Evolutionary conservation across 176 grass and related monocot genomes (phyloP).

Genomic region (Carex scoparia): DNA sequence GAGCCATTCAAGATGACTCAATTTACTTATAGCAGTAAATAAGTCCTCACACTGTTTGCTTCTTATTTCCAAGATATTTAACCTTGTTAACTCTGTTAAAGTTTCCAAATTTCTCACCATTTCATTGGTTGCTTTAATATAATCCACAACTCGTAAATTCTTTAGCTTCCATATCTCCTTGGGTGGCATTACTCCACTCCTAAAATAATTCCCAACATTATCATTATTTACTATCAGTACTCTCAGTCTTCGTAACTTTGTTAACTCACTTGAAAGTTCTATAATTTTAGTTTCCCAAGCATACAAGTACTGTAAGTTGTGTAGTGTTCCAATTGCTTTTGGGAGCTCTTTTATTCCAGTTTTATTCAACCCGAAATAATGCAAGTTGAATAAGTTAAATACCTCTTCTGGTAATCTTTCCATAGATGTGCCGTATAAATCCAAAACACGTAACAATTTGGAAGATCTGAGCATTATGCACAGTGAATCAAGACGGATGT

Average conservation of each 20-base stretch:
- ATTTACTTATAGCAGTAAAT: background rate
- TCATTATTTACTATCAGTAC: background rate
- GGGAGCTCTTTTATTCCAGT: conserved; percentile 25
- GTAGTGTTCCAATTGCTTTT: conserved; percentile 3
- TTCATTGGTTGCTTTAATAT: background rate
- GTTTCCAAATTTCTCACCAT: background rate
- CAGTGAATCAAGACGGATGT: background rate
- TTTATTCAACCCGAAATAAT: conserved; percentile 28
- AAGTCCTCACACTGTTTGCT: background rate
- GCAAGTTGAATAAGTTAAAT: conserved; percentile 27
- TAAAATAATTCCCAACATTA: too few species aligned
- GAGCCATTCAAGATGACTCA: background rate
- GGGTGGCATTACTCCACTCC: background rate
- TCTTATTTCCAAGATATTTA: background rate
- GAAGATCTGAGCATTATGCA: background rate
- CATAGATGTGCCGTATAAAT: conserved; percentile 2
- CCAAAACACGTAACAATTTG: conserved; percentile 25
- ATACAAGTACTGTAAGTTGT: background rate
- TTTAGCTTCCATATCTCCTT: background rate
- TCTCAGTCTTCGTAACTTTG: background rate
- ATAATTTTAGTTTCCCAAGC: background rate
- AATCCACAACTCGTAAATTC: background rate
- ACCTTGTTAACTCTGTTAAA: background rate
- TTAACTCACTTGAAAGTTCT: background rate
- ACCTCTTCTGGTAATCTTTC: conserved; percentile 21